phyloP scores from a whole-genome alignment of 345 rosid species.

The Erodium maritimum region DNA sequence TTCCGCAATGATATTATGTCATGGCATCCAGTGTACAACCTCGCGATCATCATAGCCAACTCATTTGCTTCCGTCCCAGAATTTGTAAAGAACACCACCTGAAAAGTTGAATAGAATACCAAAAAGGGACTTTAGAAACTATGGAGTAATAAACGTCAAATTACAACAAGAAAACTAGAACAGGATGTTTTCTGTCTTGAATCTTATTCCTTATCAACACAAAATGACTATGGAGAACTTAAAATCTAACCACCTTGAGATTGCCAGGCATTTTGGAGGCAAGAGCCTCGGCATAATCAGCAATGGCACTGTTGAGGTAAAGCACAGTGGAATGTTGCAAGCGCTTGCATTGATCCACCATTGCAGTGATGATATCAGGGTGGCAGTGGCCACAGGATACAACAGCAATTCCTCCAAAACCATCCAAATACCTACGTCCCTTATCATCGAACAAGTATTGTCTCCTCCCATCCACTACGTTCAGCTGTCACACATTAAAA shows the following conservation, averaged over 20 bases:
- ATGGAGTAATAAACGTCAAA: background rate
- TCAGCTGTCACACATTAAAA: constrained; percentile 28
- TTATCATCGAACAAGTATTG: constrained; percentile 84
- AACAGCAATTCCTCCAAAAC: constrained; percentile 89
- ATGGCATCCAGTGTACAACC: constrained; percentile 71
- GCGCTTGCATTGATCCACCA: constrained; percentile 55
- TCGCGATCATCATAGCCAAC: constrained; percentile 86
- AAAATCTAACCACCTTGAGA: constrained; percentile 43
- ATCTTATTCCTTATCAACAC: no score
- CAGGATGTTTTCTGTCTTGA: no score
- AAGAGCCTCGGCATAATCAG: constrained; percentile 79
- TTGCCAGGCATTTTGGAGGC: constrained; percentile 84
- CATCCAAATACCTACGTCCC: constrained; percentile 84
- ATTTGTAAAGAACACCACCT: constrained; percentile 94
- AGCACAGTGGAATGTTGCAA: constrained; percentile 84
- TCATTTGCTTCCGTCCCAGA: constrained; percentile 98
- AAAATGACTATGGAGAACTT: no score
- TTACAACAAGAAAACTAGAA: background rate
- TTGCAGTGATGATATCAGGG: constrained; percentile 66
- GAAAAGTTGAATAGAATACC: background rate
- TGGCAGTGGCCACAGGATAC: constrained; percentile 95
- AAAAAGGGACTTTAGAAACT: background rate
- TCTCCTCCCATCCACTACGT: constrained; percentile 86
- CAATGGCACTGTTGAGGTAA: constrained; percentile 65
- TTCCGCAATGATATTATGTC: constrained; percentile 82